phyloP scores from a whole-genome alignment of 1,284 basidiomycete genomes.

The Sanghuangporus baumii region DNA sequence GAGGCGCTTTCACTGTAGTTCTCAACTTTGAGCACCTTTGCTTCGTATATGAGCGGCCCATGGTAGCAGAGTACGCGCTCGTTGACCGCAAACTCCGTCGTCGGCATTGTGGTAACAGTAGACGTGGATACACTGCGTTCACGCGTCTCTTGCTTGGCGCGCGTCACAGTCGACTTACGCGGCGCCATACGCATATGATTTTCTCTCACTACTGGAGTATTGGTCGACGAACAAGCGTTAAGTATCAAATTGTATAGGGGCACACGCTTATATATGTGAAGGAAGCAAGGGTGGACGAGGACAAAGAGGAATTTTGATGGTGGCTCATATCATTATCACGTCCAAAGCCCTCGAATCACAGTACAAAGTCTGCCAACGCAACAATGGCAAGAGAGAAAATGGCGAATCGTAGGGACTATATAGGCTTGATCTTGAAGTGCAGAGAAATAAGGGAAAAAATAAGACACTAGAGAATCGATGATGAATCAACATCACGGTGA shows the following conservation, averaged over 20 bases:
- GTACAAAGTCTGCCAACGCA: neutral
- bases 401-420: conserved; percentile 37
- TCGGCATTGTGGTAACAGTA: conserved; percentile 1
- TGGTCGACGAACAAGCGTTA: neutral
- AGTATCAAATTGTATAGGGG: neutral
- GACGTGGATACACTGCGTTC: neutral
- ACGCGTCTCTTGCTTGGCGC: neutral
- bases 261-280: neutral
- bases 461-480: conserved; percentile 60
- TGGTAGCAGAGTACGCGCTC: conserved; percentile 93
- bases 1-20: conserved; percentile 70
- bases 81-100: conserved; percentile 37
- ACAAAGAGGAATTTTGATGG: neutral
- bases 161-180: conserved; percentile 5
- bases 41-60: conserved; percentile 91
- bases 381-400: neutral
- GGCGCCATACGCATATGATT: neutral
- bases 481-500: neutral
- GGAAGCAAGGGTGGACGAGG: neutral
- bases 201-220: neutral
- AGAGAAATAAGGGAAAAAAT: conserved; percentile 97
- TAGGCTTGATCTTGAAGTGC: conserved; percentile 99
- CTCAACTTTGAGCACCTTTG: conserved; percentile 84
- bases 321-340: neutral
- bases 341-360: neutral